Percentiles rank a stretch among this genome's conserved stretches.
Evolutionary conservation across 139 green algal genomes (phyloP).

Genomic region (Astrephomene gubernaculifera): DNA sequence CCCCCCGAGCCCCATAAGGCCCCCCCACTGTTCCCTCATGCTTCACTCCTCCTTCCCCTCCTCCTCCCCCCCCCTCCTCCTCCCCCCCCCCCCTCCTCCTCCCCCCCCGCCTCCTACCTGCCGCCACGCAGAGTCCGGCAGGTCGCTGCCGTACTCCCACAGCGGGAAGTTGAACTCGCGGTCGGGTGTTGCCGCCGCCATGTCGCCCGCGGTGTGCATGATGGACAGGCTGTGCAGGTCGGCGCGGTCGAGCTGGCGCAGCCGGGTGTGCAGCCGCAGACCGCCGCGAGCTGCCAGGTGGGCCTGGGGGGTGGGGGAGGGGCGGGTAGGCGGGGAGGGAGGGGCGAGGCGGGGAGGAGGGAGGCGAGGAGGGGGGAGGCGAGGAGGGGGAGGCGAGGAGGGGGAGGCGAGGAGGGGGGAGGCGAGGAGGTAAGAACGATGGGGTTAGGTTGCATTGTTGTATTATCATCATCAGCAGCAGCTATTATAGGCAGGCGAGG

Average conservation of each 20-base stretch:
- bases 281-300: slow-evolving; percentile 34
- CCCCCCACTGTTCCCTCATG: too few relatives aligned
- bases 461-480: too few relatives aligned
- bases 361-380: too few relatives aligned
- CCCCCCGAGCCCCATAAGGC: background rate
- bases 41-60: too few relatives aligned
- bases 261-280: slow-evolving; percentile 2
- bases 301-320: too few relatives aligned
- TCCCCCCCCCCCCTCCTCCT: background rate
- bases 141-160: slow-evolving; percentile 51
- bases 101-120: background rate
- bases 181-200: slow-evolving; percentile 84
- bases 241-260: slow-evolving; percentile 72
- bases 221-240: slow-evolving; percentile 77
- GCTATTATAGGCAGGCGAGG: too few relatives aligned
- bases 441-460: too few relatives aligned
- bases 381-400: too few relatives aligned
- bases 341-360: too few relatives aligned
- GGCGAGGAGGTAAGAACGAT: too few relatives aligned
- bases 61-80: background rate
- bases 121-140: slow-evolving; percentile 16
- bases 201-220: slow-evolving; percentile 73
- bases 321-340: too few relatives aligned
- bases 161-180: slow-evolving; percentile 83
- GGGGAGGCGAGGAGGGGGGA: too few relatives aligned